Evolutionary conservation across 225 moss, liverwort and hornwort species (phyloP), one percentile per base, ranked within the genome.

Genomic region (Physcomitrellopsis africana): DNA sequence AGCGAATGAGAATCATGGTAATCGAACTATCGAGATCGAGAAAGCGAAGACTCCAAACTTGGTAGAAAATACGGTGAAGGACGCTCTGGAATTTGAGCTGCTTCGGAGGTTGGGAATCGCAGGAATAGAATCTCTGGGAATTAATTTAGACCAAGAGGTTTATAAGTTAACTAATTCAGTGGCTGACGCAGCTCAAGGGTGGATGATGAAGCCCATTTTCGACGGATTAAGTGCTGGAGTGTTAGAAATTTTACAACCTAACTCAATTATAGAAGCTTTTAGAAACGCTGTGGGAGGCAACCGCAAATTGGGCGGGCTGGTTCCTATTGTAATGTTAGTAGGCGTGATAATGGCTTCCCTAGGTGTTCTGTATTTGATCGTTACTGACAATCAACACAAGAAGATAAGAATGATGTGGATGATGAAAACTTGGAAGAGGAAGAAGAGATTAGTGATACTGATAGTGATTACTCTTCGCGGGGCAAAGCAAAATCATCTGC

Each of bases 341-440:
- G 97, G 94, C 76, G 94, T 80, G 51, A 91, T 97, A 20, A 70
- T 97, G 77, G 92, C 94, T 67, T 86, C 91, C 22, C 85, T 97
- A 67, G 94, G 97, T 72, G 87, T 93, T 69, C 46, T 80, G n/a
- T 94, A 88, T 72, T 70, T 97, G 18, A 90, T 94, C 51, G 87
- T 90, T 20, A 76, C 90, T 62, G 92, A 92, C 70, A 84, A 87
- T 70, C 51, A 84, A 22, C 77, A 87, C 24, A 24, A 24, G 24
- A 24, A 24, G 24, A 24, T 1, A 24, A 24, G 24, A 63, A 23
- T 45, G 74, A 29, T 57, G 67, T 63, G 70, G 70, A 67, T 73
- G 65, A 89, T 32, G 65, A 45, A 72, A 47, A 18, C 15, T n/a
- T 7, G 54, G 72, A 72, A 57, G 57, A 62, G 14, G 67, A 57